Conservation (phyloP, 23 red algal genomes). For the Chondrus crispus region DNA sequence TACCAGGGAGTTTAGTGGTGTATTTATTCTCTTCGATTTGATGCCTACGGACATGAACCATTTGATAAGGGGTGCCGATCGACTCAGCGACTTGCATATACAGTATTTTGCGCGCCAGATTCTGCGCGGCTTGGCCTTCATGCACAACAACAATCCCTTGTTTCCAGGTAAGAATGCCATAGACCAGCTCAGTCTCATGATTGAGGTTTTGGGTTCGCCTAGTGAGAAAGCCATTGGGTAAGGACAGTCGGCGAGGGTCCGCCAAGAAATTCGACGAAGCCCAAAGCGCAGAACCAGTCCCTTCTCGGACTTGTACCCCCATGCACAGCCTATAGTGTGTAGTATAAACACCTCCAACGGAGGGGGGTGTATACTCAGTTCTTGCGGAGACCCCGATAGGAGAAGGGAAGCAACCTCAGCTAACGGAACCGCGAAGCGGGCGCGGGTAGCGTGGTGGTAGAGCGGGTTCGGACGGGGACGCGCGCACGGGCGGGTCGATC, state of each 20-base stretch:
- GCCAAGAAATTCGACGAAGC: conserved; percentile 66
- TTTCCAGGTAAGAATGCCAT: conserved; percentile 95
- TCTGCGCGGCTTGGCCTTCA: conserved; percentile 60
- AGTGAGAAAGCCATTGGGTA: conserved; percentile 86
- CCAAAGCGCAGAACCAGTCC: conserved; percentile 49
- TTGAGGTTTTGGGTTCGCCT: conserved; percentile 94
- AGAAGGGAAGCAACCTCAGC: no score
- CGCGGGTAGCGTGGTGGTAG: no score
- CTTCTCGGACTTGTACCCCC: conserved; percentile 72
- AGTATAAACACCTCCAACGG: no score
- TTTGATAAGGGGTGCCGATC: conserved; percentile 47
- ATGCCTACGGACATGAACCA: conserved; percentile 80
- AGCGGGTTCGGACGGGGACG: no score
- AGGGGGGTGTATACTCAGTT: no score
- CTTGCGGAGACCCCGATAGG: no score
- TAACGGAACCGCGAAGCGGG: no score
- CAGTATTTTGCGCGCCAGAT: conserved; percentile 81
- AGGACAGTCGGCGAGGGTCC: conserved; percentile 42
- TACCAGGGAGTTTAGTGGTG: conserved; percentile 55
- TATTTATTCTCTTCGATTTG: conserved; percentile 79
- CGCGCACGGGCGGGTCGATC: no score
- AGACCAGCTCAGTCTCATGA: conserved; percentile 95
- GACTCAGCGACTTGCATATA: conserved; percentile 58
- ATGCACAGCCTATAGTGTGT: conserved; percentile 66
- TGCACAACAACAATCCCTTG: conserved; percentile 82